phyloP scores from a whole-genome alignment of 345 rosid genomes.

The Arabidopsis thaliana region TAIR10.1 NC_003070.9:19158001-19158500 shows the following conservation, averaged over 20 bases:
- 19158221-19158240: background rate
- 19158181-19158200: background rate
- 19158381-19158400: constrained; percentile 4
- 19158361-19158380: background rate
- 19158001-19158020: background rate
- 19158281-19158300: constrained; percentile 1
- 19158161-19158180: constrained; percentile 1
- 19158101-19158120: background rate
- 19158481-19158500: constrained; percentile 10
- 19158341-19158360: background rate
- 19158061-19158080: constrained; percentile 18
- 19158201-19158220: background rate
- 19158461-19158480: background rate
- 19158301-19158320: background rate
- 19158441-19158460: background rate
- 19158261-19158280: background rate
- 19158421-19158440: constrained; percentile 7
- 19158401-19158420: background rate
- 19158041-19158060: background rate
- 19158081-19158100: background rate
- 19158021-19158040: background rate
- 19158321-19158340: constrained; percentile 26
- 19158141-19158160: constrained; percentile 22
- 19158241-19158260: background rate
- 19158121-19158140: background rate